phyloP scores from a whole-genome alignment of 1,139 yeast species.

The Hansenula lynferdii region DNA sequence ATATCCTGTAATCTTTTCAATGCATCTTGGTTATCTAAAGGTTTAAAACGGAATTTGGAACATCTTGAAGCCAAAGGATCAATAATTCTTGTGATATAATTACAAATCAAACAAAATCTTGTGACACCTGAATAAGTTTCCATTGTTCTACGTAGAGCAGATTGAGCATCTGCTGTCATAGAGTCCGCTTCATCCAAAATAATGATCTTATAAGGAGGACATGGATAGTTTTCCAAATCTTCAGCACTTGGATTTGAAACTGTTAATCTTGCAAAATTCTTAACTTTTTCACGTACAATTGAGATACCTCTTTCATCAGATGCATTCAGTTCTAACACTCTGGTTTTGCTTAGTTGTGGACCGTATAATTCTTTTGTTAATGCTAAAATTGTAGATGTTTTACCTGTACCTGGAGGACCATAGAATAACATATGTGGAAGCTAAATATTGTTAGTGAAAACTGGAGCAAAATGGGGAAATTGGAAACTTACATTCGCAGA shows the following conservation, averaged over 20 bases:
- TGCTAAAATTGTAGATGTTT: conserved; percentile 89
- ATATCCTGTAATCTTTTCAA: conserved; percentile 59
- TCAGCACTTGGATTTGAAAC: conserved; percentile 75
- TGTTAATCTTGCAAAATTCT: conserved; percentile 84
- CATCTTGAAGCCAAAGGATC: conserved; percentile 97
- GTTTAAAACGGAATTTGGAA: conserved; percentile 87
- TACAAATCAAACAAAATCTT: conserved; percentile 89
- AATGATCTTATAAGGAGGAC: conserved; percentile 87
- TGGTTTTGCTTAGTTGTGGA: conserved; percentile 58
- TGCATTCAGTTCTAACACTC: conserved; percentile 91
- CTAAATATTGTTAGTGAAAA: conserved; percentile 6
- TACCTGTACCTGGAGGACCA: conserved; percentile 98
- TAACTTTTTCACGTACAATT: conserved; percentile 87
- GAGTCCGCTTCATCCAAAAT: conserved; percentile 96
- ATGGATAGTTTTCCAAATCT: conserved; percentile 72
- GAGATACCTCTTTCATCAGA: conserved; percentile 96
- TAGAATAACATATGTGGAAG: conserved; percentile 94
- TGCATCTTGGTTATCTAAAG: conserved; percentile 69
- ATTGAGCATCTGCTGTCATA: conserved; percentile 98
- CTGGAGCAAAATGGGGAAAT: neutral
- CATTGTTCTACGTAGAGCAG: conserved; percentile 94
- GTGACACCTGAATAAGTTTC: conserved; percentile 90
- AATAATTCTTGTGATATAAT: conserved; percentile 91
- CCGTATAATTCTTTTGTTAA: conserved; percentile 78
- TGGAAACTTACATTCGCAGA: conserved; percentile 53